phyloP scores from a whole-genome alignment of 139 green algal species.

The Chlamydomonas eustigma region DNA sequence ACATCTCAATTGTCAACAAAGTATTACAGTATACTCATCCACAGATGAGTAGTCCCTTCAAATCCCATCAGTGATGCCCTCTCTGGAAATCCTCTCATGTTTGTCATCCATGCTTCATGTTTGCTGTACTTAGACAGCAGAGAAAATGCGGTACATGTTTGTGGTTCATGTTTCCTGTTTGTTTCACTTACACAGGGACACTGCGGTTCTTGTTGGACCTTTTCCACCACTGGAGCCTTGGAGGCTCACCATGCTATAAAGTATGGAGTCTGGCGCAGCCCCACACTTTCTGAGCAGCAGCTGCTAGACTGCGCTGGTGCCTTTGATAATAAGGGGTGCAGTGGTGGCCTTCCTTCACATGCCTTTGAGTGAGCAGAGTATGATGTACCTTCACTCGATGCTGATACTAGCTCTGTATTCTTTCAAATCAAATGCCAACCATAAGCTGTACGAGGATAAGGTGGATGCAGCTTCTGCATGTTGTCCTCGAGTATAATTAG shows the following conservation, averaged over 20 bases:
- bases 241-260: not conserved
- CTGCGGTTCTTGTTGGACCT: not conserved
- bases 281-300: conserved; percentile 1
- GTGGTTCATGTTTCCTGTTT: not conserved
- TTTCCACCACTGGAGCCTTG: not conserved
- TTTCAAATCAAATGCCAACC: no score
- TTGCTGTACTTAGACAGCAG: not conserved
- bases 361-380: not conserved
- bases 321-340: not conserved
- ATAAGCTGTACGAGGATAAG: no score
- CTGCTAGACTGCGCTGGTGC: not conserved
- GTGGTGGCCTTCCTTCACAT: not conserved
- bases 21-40: not conserved
- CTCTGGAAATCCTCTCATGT: not conserved
- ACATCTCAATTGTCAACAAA: not conserved
- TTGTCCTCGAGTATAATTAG: no score
- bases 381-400: no score
- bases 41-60: not conserved
- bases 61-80: not conserved
- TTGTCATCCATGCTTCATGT: not conserved
- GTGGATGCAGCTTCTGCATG: no score
- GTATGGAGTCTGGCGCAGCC: not conserved
- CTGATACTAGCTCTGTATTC: no score
- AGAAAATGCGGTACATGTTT: no score
- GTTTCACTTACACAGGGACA: not conserved